Evolutionary conservation across 768 basidiomycete genomes (phyloP).

Genomic region (Galerina sulciceps): DNA sequence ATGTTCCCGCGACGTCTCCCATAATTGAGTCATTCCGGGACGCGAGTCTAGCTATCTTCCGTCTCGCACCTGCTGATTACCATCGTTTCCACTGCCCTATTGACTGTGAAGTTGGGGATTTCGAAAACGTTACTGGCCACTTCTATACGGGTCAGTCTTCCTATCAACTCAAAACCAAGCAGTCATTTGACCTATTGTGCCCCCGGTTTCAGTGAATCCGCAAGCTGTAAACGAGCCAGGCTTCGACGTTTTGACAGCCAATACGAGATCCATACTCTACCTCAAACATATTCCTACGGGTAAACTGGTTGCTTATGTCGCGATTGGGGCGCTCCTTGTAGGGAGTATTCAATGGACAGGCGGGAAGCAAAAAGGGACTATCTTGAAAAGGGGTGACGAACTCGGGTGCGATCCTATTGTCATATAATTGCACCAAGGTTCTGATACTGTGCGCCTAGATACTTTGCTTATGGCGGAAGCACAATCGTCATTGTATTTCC

Average conservation of each 20-base stretch:
- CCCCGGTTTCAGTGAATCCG: constrained; percentile 59
- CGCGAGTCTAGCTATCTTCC: constrained; percentile 65
- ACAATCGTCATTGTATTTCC: constrained; percentile 69
- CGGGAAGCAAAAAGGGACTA: constrained; percentile 42
- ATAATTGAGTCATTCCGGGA: constrained; percentile 43
- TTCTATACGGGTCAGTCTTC: constrained; percentile 58
- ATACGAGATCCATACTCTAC: constrained; percentile 60
- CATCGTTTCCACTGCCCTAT: constrained; percentile 81
- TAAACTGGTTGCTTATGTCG: constrained; percentile 65
- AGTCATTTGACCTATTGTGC: neutral
- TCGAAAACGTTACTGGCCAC: constrained; percentile 53
- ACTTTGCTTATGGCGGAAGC: constrained; percentile 80
- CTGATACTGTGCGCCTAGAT: constrained; percentile 38
- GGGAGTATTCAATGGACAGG: constrained; percentile 74
- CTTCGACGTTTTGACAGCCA: constrained; percentile 69
- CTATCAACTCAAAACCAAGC: neutral
- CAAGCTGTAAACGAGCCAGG: constrained; percentile 73
- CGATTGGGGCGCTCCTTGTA: constrained; percentile 83
- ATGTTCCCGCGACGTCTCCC: constrained; percentile 45
- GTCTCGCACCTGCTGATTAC: constrained; percentile 82
- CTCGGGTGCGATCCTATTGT: constrained; percentile 41
- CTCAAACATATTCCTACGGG: constrained; percentile 50
- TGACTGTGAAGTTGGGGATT: constrained; percentile 53
- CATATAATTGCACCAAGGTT: neutral
- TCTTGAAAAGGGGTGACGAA: constrained; percentile 67